Percentiles rank a stretch among this genome's conserved stretches.
Conservation (phyloP, 257 asterid species). For the Primulina huaijiensis region DNA sequence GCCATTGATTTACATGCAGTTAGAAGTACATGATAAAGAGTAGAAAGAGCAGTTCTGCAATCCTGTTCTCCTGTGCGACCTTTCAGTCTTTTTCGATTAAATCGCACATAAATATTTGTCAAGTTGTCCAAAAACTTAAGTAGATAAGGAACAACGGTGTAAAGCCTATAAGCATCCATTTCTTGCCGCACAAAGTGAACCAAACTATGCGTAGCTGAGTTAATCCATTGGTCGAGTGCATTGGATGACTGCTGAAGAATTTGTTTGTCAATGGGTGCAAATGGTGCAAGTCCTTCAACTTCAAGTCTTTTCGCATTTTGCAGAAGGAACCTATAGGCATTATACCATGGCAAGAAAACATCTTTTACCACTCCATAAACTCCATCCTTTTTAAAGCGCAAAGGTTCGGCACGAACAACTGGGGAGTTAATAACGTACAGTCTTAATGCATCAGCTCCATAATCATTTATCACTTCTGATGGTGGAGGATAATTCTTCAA, state of each 20-base stretch:
- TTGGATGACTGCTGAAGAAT: constrained; percentile 73
- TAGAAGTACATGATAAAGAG: constrained; percentile 82
- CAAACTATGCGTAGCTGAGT: constrained; percentile 90
- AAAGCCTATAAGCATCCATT: constrained; percentile 92
- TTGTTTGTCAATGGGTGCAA: constrained; percentile 65
- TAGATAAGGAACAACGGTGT: constrained; percentile 93
- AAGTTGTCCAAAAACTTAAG: constrained; percentile 81
- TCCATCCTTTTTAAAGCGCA: constrained; percentile 92
- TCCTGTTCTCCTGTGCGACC: constrained; percentile 93
- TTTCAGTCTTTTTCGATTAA: constrained; percentile 90
- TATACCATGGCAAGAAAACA: constrained; percentile 97
- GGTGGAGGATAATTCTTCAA: constrained; percentile 96
- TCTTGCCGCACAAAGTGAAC: constrained; percentile 93
- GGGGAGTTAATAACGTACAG: constrained; percentile 94
- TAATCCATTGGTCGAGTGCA: constrained; percentile 94
- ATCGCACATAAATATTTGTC: constrained; percentile 90
- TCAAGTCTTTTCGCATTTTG: constrained; percentile 96
- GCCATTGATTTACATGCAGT: constrained; percentile 98
- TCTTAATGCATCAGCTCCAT: constrained; percentile 96
- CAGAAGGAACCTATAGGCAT: constrained; percentile 97
- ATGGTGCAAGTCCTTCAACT: constrained; percentile 79
- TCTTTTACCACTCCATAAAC: constrained; percentile 86
- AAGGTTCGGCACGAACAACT: constrained; percentile 96
- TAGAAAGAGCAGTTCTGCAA: constrained; percentile 89
- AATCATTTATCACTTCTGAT: constrained; percentile 78